phyloP scores from a whole-genome alignment of 306 rosid genomes.

The Cicer yamashitae region DNA sequence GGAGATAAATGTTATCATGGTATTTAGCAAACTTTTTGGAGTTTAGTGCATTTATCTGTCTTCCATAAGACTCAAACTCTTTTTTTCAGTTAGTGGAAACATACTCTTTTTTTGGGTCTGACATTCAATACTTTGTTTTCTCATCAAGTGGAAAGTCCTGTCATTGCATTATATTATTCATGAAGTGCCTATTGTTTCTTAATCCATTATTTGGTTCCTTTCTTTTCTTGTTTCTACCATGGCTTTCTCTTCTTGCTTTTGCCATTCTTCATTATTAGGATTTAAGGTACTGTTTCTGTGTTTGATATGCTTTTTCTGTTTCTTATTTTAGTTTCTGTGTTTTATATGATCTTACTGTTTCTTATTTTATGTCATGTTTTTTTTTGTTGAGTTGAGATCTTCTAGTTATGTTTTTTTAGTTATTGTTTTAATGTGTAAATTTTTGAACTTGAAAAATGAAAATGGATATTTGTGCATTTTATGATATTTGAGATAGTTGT shows the following conservation, averaged over 20 bases:
- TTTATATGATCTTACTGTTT: slow-evolving; percentile 18
- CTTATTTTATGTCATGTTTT: neutral
- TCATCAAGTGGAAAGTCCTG: slow-evolving; percentile 34
- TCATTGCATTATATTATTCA: slow-evolving; percentile 40
- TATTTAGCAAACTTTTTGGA: slow-evolving; percentile 37
- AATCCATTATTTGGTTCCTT: slow-evolving; percentile 37
- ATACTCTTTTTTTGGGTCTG: neutral
- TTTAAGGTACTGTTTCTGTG: slow-evolving; percentile 57
- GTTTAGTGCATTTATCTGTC: slow-evolving; percentile 44
- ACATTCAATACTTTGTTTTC: slow-evolving; percentile 25
- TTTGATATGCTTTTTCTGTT: slow-evolving; percentile 7
- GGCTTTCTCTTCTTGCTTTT: slow-evolving; percentile 63
- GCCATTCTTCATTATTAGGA: slow-evolving; percentile 52
- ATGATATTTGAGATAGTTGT: slow-evolving; percentile 9
- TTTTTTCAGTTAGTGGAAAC: slow-evolving; percentile 35
- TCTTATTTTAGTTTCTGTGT: slow-evolving; percentile 31
- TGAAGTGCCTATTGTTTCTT: slow-evolving; percentile 51
- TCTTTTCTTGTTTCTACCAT: slow-evolving; percentile 53
- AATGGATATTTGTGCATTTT: slow-evolving; percentile 7
- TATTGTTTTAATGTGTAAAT: neutral
- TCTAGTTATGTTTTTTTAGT: neutral
- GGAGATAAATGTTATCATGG: slow-evolving; percentile 24
- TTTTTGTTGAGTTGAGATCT: neutral
- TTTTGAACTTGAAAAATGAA: slow-evolving; percentile 23
- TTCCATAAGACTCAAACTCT: slow-evolving; percentile 48